Percentiles rank a stretch among this genome's conserved stretches.
phyloP scores from a whole-genome alignment of 2,329 filamentous ascomycete genomes.

The Calonectria multiphialidica region DNA sequence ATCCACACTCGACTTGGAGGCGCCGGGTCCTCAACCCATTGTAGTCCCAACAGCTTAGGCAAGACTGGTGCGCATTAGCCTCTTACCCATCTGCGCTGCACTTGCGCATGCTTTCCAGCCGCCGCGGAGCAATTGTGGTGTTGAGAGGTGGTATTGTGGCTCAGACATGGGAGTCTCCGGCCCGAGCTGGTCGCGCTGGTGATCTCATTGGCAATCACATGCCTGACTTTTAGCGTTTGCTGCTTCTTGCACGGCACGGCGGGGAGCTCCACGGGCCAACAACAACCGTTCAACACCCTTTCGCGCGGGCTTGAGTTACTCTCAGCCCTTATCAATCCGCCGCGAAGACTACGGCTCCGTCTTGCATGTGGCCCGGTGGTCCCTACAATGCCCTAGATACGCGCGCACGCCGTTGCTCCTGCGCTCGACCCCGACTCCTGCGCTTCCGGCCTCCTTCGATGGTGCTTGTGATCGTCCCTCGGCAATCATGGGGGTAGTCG shows the following conservation, averaged over 20 bases:
- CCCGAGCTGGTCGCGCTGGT: slow-evolving; percentile 19
- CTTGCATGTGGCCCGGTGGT: slow-evolving; percentile 30
- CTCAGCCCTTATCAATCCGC: slow-evolving; percentile 1
- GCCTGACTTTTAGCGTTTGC: slow-evolving; percentile 30
- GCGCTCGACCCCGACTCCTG: slow-evolving; percentile 25
- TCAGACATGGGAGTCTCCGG: slow-evolving; percentile 5
- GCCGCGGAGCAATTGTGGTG: not conserved
- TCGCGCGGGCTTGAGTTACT: slow-evolving; percentile 13
- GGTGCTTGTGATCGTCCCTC: slow-evolving; percentile 49
- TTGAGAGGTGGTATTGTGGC: slow-evolving; percentile 20
- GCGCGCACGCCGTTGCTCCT: slow-evolving; percentile 30
- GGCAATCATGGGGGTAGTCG: slow-evolving; percentile 57
- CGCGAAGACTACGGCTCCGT: slow-evolving; percentile 1
- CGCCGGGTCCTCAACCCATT: not conserved
- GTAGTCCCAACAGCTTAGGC: not conserved
- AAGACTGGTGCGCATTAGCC: no score
- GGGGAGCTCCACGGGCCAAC: slow-evolving; percentile 41
- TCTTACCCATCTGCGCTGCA: not conserved
- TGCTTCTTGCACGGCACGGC: slow-evolving; percentile 37
- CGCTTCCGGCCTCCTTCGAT: slow-evolving; percentile 32
- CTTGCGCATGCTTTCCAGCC: not conserved
- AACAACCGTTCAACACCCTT: slow-evolving; percentile 31
- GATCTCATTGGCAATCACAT: slow-evolving; percentile 49
- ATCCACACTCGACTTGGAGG: not conserved
- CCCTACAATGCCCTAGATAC: slow-evolving; percentile 37